Evolutionary conservation across 2,329 filamentous ascomycete species (phyloP).

Genomic region (Diaporthe longicolla): DNA sequence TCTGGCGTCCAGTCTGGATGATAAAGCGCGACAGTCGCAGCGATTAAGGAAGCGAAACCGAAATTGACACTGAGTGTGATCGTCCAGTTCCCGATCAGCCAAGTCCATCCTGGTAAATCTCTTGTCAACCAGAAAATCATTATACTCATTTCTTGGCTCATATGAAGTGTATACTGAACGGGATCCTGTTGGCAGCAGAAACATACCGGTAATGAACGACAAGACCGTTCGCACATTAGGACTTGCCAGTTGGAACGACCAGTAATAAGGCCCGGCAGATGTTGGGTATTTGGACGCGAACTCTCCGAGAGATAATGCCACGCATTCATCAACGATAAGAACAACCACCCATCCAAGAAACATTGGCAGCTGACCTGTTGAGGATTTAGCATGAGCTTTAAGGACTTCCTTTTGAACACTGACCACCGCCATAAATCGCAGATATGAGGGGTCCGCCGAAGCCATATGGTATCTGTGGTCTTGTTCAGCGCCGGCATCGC

Average conservation of each 20-base stretch:
- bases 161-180: fast-evolving
- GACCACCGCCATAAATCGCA: conserved; percentile 56
- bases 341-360: conserved; percentile 71
- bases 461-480: conserved; percentile 65
- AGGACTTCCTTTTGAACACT: conserved; percentile 26
- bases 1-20: conserved; percentile 66
- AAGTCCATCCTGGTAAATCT: conserved; percentile 59
- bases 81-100: conserved; percentile 67
- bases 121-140: background rate
- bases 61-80: conserved; percentile 69
- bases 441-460: conserved; percentile 56
- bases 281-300: conserved; percentile 66
- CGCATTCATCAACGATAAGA: conserved; percentile 65
- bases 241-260: conserved; percentile 64
- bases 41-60: conserved; percentile 67
- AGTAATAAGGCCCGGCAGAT: conserved; percentile 67
- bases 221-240: conserved; percentile 59
- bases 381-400: background rate
- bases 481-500: background rate
- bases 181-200: fast-evolving
- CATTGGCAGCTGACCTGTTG: conserved; percentile 65
- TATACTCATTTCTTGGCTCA: fast-evolving
- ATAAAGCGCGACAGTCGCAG: conserved; percentile 66
- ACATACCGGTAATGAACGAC: conserved; percentile 60
- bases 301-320: conserved; percentile 65